Percentiles rank a stretch among this genome's conserved stretches.
Evolutionary conservation across 2,329 filamentous ascomycete species (phyloP).

Genomic region (Bipolaris bicolor): DNA sequence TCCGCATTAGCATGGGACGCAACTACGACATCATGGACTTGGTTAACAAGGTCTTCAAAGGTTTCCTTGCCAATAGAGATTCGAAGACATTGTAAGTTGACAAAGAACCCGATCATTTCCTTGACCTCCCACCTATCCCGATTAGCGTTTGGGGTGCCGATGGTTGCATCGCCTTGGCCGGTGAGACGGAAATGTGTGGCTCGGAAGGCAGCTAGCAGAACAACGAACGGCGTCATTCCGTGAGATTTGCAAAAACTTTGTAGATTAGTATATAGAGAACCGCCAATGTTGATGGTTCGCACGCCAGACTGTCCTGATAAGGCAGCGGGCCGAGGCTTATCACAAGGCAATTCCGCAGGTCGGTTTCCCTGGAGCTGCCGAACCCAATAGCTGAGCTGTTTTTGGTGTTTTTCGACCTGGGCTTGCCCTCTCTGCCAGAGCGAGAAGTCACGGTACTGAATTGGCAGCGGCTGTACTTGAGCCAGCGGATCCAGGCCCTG

Average conservation of each 20-base stretch:
- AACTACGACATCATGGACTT: neutral
- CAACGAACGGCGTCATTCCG: slow-evolving; percentile 5
- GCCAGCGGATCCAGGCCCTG: neutral
- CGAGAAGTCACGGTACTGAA: slow-evolving; percentile 8
- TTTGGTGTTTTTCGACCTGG: neutral
- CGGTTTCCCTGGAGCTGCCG: neutral
- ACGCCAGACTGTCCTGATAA: neutral
- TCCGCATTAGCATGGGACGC: neutral
- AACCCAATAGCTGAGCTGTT: slow-evolving; percentile 3
- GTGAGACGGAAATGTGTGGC: slow-evolving; percentile 15
- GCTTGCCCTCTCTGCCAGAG: neutral
- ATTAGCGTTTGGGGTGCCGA: slow-evolving; percentile 13
- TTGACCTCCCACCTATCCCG: slow-evolving; percentile 7
- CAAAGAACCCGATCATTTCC: slow-evolving; percentile 21
- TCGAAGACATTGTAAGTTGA: slow-evolving; percentile 17
- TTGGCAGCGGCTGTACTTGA: neutral
- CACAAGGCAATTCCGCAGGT: slow-evolving; percentile 7
- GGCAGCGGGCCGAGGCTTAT: neutral
- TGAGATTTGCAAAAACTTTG: neutral
- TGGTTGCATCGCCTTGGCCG: slow-evolving; percentile 11
- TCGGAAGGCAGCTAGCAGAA: slow-evolving; percentile 12
- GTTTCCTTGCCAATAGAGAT: slow-evolving; percentile 7
- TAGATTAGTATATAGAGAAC: neutral
- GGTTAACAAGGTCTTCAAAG: slow-evolving; percentile 10
- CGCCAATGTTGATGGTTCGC: neutral